phyloP scores from a whole-genome alignment of 106 monocot species.

The Acanthochlamys bracteata region DNA sequence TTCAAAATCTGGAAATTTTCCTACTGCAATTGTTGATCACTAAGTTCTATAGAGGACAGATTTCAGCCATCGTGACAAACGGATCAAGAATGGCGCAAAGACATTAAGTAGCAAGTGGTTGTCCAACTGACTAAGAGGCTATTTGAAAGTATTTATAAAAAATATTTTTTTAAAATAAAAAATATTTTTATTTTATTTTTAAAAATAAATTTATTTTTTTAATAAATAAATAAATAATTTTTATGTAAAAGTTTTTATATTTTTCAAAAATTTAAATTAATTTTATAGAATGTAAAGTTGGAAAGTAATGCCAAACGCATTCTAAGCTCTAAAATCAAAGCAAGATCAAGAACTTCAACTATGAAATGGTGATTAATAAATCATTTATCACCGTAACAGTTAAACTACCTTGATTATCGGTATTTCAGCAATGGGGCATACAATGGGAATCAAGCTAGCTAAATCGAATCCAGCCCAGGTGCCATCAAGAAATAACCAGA shows the following conservation, averaged over 20 bases:
- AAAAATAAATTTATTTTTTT: too few species aligned
- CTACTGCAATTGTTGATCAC: background rate
- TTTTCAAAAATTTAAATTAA: background rate
- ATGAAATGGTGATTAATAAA: too few species aligned
- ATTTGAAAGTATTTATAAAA: too few species aligned
- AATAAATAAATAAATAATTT: too few species aligned
- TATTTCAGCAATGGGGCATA: slow-evolving; percentile 62
- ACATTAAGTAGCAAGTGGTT: slow-evolving; percentile 69
- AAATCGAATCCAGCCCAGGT: slow-evolving; percentile 62
- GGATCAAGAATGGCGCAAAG: slow-evolving; percentile 53
- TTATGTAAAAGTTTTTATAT: too few species aligned
- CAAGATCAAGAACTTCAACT: too few species aligned
- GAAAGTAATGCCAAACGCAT: background rate
- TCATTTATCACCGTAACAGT: too few species aligned
- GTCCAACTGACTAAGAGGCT: slow-evolving; percentile 80
- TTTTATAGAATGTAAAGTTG: background rate
- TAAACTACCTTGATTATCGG: slow-evolving; percentile 48
- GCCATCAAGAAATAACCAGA: slow-evolving; percentile 53
- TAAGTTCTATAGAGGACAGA: background rate
- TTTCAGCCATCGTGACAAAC: slow-evolving; percentile 43
- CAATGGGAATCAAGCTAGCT: slow-evolving; percentile 48
- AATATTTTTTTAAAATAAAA: too few species aligned
- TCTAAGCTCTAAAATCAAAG: too few species aligned
- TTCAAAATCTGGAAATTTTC: too few species aligned
- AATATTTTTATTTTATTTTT: too few species aligned